Evolutionary conservation across 139 green algal genomes (phyloP), one percentile per base, ranked within the genome.

Genomic region (Zygnema cylindricum): DNA sequence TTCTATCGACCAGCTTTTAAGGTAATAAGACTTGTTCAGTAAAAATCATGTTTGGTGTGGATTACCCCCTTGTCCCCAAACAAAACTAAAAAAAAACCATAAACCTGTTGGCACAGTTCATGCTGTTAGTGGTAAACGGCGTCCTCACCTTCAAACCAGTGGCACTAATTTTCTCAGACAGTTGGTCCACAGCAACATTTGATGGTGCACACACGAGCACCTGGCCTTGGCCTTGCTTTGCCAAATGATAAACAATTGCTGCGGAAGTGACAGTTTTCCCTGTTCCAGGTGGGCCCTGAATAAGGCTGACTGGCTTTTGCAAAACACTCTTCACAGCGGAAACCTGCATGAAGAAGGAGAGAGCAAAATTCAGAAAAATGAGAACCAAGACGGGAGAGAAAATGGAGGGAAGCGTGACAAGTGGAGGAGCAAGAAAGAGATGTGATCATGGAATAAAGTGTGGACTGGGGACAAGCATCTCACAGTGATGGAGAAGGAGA

Each of bases 221-320:
- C 91, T 97, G 95, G 30, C 94, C 94, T 83, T 94, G 88, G 7
- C 82, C 93, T 54, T 92, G 91, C 63, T 93, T 92, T 23, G 95
- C 93, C 81, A 99, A 93, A 87, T 98, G 96, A 93, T 98, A 99
- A 55, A 99, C 96, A 35, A 99, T 95, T 11, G 96, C 95, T 30
- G 97, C 96, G 1, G 94, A 98, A 0, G 97, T 99, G 21, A 99
- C 97, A 0, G 97, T 99, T 94, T 99, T 99, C 86, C 97, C 97
- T 0, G 97, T 99, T 43, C 97, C 97, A 0, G 97, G 97, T 0
- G 97, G 97, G 22, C 97, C 95, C 91, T 97, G 95, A 93, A 94
- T 98, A n/a, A 98, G 93, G 35, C 87, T 94, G n/a, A 98, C 89
- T 11, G 96, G 96, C 79, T 93, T 88, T 84, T 93, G 86, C 55